A percentile compares a stretch with the other conserved stretches of the same genome.
Evolutionary conservation across 1,284 basidiomycete genomes (phyloP).

Genomic region (Lignosus rhinocerotis): DNA sequence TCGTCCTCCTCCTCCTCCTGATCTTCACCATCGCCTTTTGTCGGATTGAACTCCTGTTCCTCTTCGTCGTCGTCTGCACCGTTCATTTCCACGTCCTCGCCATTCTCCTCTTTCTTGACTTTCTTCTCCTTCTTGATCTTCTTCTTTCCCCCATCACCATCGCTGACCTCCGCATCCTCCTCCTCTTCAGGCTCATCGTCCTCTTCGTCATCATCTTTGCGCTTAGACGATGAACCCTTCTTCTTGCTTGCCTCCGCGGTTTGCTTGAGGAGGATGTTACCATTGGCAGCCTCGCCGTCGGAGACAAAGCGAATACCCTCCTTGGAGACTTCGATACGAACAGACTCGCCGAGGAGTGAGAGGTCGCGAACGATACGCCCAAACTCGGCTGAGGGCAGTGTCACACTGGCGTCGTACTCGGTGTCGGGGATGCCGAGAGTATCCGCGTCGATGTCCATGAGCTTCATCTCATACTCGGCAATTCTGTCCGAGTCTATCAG

Average conservation of each 20-base stretch:
- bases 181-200: slow-evolving; percentile 43
- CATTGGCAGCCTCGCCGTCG: slow-evolving; percentile 95
- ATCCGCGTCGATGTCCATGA: slow-evolving; percentile 99
- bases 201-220: slow-evolving; percentile 44
- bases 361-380: slow-evolving; percentile 93
- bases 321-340: slow-evolving; percentile 95
- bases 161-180: slow-evolving; percentile 41
- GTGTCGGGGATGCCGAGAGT: slow-evolving; percentile 98
- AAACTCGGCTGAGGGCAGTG: slow-evolving; percentile 88
- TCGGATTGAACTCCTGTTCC: slow-evolving; percentile 46
- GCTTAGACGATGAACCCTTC: slow-evolving; percentile 31
- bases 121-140: slow-evolving; percentile 43
- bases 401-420: slow-evolving; percentile 93
- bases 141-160: slow-evolving; percentile 41
- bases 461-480: slow-evolving; percentile 98
- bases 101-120: slow-evolving; percentile 43
- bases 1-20: slow-evolving; percentile 41
- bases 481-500: slow-evolving; percentile 85
- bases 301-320: slow-evolving; percentile 94
- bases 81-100: slow-evolving; percentile 42
- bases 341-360: slow-evolving; percentile 89
- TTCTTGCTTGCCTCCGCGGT: slow-evolving; percentile 42
- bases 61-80: slow-evolving; percentile 40
- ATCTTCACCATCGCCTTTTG: slow-evolving; percentile 44
- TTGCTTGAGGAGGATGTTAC: slow-evolving; percentile 85